Evolutionary conservation across 1,139 yeast species (phyloP).

Genomic region (Pichia sp.): DNA sequence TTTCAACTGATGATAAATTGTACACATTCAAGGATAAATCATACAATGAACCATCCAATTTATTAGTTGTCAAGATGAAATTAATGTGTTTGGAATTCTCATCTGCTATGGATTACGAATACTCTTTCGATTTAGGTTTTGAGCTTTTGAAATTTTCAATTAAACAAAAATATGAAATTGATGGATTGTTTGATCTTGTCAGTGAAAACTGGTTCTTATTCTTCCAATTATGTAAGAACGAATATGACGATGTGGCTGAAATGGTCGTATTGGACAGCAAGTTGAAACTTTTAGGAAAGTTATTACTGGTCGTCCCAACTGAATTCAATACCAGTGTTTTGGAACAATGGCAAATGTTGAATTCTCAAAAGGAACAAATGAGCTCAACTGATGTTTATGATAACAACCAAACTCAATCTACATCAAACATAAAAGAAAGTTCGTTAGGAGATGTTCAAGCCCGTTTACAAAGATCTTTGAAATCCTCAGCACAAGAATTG

Average conservation of each 20-base stretch:
- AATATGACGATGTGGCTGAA: constrained; percentile 25
- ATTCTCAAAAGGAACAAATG: constrained; percentile 20
- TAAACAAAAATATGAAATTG: constrained; percentile 11
- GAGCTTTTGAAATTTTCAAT: constrained; percentile 30
- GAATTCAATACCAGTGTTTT: constrained; percentile 39
- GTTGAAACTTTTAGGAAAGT: constrained; percentile 46
- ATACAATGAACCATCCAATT: constrained; percentile 27
- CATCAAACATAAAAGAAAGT: background rate
- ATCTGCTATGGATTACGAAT: constrained; percentile 52
- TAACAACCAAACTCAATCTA: background rate
- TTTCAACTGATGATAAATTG: constrained; percentile 18
- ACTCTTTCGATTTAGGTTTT: constrained; percentile 44
- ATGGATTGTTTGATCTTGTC: constrained; percentile 27
- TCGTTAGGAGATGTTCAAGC: constrained; percentile 24
- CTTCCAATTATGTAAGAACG: constrained; percentile 52
- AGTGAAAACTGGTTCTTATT: constrained; percentile 56
- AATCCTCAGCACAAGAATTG: constrained; percentile 27
- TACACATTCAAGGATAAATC: constrained; percentile 9
- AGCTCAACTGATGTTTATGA: background rate
- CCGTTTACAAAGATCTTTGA: constrained; percentile 28
- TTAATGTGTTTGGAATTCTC: constrained; percentile 60
- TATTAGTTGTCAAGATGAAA: constrained; percentile 34
- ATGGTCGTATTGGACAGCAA: constrained; percentile 38
- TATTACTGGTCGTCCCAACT: constrained; percentile 42
- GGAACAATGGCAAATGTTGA: constrained; percentile 43